These are phyloP conservation scores for Dothideomycetidae sp. DNA, from an alignment of 2,329 filamentous ascomycete species.

Conservation along the genomic window DNA sequence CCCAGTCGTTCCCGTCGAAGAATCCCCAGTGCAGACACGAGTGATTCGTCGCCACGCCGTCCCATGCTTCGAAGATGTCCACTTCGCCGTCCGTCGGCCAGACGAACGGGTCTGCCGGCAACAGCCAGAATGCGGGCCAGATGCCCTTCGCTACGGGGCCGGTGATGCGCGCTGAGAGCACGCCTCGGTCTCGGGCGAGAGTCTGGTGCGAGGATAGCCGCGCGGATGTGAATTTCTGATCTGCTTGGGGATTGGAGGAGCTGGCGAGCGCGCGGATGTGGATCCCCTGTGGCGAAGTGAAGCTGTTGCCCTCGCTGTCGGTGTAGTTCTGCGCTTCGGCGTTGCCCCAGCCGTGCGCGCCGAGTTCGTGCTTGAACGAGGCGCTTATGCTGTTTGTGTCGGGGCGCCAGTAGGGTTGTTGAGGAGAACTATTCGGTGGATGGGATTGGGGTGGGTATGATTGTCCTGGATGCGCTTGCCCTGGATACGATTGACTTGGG, in stretches of 20 bases:
- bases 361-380: slow-evolving; percentile 43
- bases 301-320: slow-evolving; percentile 35
- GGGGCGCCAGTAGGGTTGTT: slow-evolving; percentile 38
- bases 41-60: slow-evolving; percentile 41
- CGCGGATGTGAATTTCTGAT: slow-evolving; percentile 40
- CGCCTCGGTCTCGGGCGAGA: slow-evolving; percentile 37
- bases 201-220: slow-evolving; percentile 41
- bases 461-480: neutral
- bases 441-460: neutral
- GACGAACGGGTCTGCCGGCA: slow-evolving; percentile 42
- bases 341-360: slow-evolving; percentile 48
- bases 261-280: slow-evolving; percentile 38
- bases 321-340: slow-evolving; percentile 47
- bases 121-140: slow-evolving; percentile 49
- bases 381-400: slow-evolving; percentile 34
- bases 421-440: slow-evolving; percentile 12
- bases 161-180: slow-evolving; percentile 37
- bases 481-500: neutral
- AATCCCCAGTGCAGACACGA: slow-evolving; percentile 47
- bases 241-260: slow-evolving; percentile 18
- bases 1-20: slow-evolving; percentile 38
- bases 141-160: slow-evolving; percentile 42
- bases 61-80: slow-evolving; percentile 49
- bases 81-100: slow-evolving; percentile 48
- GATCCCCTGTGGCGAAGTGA: slow-evolving; percentile 37